phyloP scores from a whole-genome alignment of 257 asterid genomes.

The Petunia secreta region DNA sequence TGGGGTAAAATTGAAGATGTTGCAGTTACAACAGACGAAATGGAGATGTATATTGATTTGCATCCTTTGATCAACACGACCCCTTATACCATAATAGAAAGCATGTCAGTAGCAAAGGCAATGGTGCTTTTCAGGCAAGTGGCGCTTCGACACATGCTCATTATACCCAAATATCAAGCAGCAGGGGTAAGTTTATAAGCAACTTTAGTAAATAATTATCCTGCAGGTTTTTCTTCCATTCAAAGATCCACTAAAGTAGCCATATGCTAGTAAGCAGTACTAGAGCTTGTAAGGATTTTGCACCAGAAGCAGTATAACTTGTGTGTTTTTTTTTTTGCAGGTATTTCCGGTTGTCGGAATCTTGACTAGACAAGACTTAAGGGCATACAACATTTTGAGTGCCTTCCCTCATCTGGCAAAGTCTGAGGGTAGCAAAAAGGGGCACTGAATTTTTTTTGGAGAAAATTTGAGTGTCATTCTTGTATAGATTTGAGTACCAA shows the following conservation, averaged over 20 bases:
- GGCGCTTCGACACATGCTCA: slow-evolving; percentile 86
- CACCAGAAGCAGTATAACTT: slow-evolving; percentile 24
- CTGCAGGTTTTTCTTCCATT: too few species aligned
- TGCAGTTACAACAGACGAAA: slow-evolving; percentile 60
- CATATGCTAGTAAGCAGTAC: neutral
- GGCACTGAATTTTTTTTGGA: slow-evolving; percentile 40
- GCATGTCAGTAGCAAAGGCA: slow-evolving; percentile 84
- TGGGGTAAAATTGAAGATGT: slow-evolving; percentile 72
- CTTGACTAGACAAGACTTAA: slow-evolving; percentile 92
- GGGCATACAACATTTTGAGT: slow-evolving; percentile 75
- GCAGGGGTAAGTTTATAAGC: slow-evolving; percentile 59
- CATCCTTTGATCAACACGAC: slow-evolving; percentile 82
- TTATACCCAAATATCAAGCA: slow-evolving; percentile 78
- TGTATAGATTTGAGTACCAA: neutral
- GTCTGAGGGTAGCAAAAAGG: slow-evolving; percentile 51
- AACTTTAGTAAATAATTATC: too few species aligned
- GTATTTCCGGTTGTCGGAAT: slow-evolving; percentile 79
- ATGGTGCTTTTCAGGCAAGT: slow-evolving; percentile 83
- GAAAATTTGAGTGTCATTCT: neutral
- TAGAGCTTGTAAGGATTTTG: neutral
- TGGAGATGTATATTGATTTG: slow-evolving; percentile 83
- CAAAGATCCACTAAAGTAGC: too few species aligned
- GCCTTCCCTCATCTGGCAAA: slow-evolving; percentile 72
- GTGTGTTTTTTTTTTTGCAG: slow-evolving; percentile 40
- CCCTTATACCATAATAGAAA: slow-evolving; percentile 72